A percentile compares a stretch with the other conserved stretches of the same genome.
phyloP scores from a whole-genome alignment of 495 filamentous ascomycete genomes.

The Cladorrhinum samala region DNA sequence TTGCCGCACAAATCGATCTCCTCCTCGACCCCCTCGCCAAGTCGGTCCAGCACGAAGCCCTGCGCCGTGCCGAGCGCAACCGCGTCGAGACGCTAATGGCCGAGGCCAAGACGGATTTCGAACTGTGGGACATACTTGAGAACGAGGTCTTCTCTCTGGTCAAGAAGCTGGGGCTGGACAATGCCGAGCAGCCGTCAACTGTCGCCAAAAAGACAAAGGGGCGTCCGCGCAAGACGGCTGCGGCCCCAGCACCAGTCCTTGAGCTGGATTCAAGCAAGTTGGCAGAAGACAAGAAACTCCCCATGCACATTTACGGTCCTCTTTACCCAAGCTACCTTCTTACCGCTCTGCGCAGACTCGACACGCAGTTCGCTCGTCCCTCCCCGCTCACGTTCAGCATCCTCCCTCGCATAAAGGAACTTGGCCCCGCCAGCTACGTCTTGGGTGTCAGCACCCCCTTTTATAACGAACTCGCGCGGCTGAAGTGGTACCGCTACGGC shows the following conservation, averaged over 20 bases:
- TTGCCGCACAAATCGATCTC: conserved; percentile 2
- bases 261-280: no score
- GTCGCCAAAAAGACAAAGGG: not conserved
- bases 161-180: conserved; percentile 30
- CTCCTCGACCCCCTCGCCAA: conserved; percentile 10
- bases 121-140: conserved; percentile 67
- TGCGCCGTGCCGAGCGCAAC: conserved; percentile 32
- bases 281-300: conserved; percentile 27
- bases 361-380: conserved; percentile 48
- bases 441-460: conserved; percentile 66
- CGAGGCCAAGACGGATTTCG: conserved; percentile 52
- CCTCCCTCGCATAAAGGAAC: conserved; percentile 61
- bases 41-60: conserved; percentile 27
- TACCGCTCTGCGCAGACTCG: conserved; percentile 57
- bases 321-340: conserved; percentile 64
- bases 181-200: not conserved
- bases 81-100: conserved; percentile 46
- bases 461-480: conserved; percentile 65
- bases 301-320: conserved; percentile 52
- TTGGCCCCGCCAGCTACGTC: conserved; percentile 64
- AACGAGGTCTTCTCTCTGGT: conserved; percentile 62
- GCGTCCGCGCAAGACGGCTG: conserved; percentile 9
- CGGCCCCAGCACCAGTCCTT: not conserved
- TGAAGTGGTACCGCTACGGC: conserved; percentile 57
- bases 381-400: conserved; percentile 58